Evolutionary conservation across 2,329 filamentous ascomycete species (phyloP), one percentile per base, ranked within the genome.

Genomic region (Penicillium sclerotiorum): DNA sequence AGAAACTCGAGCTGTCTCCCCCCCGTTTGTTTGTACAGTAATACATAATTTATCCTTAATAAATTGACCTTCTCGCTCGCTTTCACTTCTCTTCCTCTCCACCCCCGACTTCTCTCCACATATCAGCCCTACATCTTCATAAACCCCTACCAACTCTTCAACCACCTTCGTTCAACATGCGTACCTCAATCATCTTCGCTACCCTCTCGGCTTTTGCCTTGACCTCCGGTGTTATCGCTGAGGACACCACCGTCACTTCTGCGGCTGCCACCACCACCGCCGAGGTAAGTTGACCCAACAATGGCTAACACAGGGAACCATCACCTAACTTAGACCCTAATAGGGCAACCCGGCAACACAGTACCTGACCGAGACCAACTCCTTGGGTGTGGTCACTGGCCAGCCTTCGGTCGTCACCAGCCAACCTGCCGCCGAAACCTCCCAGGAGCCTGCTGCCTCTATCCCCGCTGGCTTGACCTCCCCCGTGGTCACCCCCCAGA

Each of bases 361-460:
- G 47, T 78, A 70, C 67, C 68, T 76, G 21, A 74, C 74, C 20
- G 49, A 73, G 67, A 80, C 77, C 53, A 75, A 80, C 68, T 75
- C 75, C 17, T 55, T 68, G 18, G 77, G 78, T 41, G 77, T 79
- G 32, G 70, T 80, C 40, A 80, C 78, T 36, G 77, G 76, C 53
- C 69, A 73, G 66, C 77, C 77, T 15, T 45, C 55, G 2, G 60
- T 60, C 12, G 59, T 65, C 22, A 72, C 72, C 35, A 61, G 63
- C 8, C 66, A 71, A 43, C 70, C 70, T 11, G 30, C 55, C 4
- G 64, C 45, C 17, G 58, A 63, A 8, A 62, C 59, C 22, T 61
- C 58, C 22, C 73, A 73, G 57, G 62, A 73, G 18, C 61, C 59
- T 17, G 66, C 69, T 45, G 71, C 68, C 25, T 72, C 71, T 20